Evolutionary conservation across 208 protist species (phyloP), one percentile per base, ranked within the genome.

Genomic region (Endotrypanum monterogeii): DNA sequence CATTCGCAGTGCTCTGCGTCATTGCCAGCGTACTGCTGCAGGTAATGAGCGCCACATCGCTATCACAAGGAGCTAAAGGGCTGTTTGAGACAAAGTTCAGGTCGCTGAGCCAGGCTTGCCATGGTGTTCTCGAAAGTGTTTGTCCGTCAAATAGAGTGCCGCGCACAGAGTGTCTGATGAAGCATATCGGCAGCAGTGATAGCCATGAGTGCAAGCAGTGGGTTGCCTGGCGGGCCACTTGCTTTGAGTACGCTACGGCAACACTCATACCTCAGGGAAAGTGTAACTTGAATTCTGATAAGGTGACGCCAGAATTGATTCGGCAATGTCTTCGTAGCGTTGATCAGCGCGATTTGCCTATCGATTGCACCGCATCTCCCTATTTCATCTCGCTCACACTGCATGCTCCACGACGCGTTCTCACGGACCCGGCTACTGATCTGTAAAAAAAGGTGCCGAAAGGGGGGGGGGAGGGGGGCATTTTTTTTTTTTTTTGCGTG

Each of bases 361-460:
- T 23, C 2, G 68, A 66, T 32, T 88, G 84, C 63, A 37, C 48
- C 18, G 37, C 66, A 0, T 83, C 78, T 1, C 74, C 78, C 20
- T 88, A 88, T 69, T 88, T 82, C 78, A 68, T 62, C 32, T 85
- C 80, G 3, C 67, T 88, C 5, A 80, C 52, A 67, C 67, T 75
- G 20, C 73, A 74, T 48, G 48, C 68, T 8, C 78, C 73, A 20
- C 76, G 80, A 14, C 67, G 65, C 46, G 72, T 85, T 35, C 69
- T 73, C 50, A 71, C 28, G 41, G 79, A 76, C 8, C 54, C 18
- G 30, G 63, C 35, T 0, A 39, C 68, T 9, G 68, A 73, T 51
- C 25, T 70, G 20, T 71, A 50, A 57, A 14, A 50, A 57, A 14
- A 52, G 39, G 20, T 0, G 25, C 35, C 8, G 16, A 30, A 67